Percentiles rank a stretch among this genome's conserved stretches.
Conservation (phyloP, 73 alveolate species). For the Vitrella brassicaformis region DNA sequence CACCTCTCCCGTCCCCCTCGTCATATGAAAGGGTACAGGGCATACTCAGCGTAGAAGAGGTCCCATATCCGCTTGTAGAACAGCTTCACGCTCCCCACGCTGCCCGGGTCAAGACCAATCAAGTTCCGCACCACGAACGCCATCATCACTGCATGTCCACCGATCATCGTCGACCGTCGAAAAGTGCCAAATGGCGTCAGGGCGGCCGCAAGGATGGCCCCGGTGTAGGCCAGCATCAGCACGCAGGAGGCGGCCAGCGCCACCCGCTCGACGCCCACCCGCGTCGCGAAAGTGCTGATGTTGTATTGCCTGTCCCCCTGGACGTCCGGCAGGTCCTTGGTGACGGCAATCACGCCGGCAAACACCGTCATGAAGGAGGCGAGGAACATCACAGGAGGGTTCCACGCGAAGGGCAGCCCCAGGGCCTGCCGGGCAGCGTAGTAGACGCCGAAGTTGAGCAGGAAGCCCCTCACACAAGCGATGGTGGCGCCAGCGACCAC, state of each 20-base stretch:
- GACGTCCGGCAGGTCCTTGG: conserved; percentile 4
- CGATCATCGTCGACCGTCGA: background rate
- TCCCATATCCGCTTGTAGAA: background rate
- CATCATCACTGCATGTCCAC: background rate
- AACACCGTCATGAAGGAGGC: conserved; percentile 31
- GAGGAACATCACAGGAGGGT: conserved; percentile 20
- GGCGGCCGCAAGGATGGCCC: too few species aligned
- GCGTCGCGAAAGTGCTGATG: background rate
- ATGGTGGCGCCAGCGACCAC: background rate
- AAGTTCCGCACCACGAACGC: background rate
- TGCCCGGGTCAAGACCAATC: background rate
- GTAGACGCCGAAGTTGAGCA: conserved; percentile 35
- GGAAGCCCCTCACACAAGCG: conserved; percentile 9
- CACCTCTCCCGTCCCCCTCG: too few species aligned
- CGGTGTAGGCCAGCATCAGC: background rate
- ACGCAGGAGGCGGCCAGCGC: background rate
- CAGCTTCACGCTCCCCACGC: background rate
- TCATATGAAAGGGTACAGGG: background rate
- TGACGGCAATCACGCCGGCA: conserved; percentile 30
- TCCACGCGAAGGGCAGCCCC: conserved; percentile 19
- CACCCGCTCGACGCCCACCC: background rate
- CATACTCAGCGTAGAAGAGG: background rate
- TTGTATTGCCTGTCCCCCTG: background rate
- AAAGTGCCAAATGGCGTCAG: too few species aligned
- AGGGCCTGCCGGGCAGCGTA: conserved; percentile 26